phyloP scores from a whole-genome alignment of 768 basidiomycete genomes.

The Mycena belliarum region DNA sequence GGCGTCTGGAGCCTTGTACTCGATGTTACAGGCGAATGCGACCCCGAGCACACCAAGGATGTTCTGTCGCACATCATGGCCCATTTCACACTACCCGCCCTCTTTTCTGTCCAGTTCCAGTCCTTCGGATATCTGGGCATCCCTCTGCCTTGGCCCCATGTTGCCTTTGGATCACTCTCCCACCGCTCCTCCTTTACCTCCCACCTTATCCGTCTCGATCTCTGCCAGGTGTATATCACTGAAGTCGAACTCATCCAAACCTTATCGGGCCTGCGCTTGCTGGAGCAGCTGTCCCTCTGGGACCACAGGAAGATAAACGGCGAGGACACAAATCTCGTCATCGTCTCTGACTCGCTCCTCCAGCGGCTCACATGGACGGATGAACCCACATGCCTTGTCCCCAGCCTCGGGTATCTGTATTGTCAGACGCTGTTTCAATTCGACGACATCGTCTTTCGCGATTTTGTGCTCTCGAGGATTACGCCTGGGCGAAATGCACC shows the following conservation, averaged over 20 bases:
- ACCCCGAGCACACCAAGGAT: background rate
- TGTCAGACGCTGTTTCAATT: background rate
- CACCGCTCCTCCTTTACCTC: background rate
- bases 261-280: background rate
- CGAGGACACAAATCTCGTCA: background rate
- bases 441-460: conserved; percentile 5
- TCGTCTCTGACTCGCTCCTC: conserved; percentile 6
- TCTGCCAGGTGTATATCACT: background rate
- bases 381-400: conserved; percentile 5
- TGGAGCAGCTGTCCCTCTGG: background rate
- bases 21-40: background rate
- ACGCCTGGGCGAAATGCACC: background rate
- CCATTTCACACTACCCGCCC: background rate
- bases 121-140: background rate
- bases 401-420: background rate
- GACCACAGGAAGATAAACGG: background rate
- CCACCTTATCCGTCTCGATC: background rate
- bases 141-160: conserved; percentile 1
- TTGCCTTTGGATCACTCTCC: background rate
- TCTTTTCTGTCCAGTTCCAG: background rate
- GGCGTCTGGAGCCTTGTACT: background rate
- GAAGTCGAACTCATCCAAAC: conserved; percentile 3
- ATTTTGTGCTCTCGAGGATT: conserved; percentile 3
- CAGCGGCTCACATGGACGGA: conserved; percentile 1
- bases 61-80: background rate